Base-by-base conservation (phyloP, 176 grass and related monocot genomes). In the Alloteropsis semialata region DNA sequence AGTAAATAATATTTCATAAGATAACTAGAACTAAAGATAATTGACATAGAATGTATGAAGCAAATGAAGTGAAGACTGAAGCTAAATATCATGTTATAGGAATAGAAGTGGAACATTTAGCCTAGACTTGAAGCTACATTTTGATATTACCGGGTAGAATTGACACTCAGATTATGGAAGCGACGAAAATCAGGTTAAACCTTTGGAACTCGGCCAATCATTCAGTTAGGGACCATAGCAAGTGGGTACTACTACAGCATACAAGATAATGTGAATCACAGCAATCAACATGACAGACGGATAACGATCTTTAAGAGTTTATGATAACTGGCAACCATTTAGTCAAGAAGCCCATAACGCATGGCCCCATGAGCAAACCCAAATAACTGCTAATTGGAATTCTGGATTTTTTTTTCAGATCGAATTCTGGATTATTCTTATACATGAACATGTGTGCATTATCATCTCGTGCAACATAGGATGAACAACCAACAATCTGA, bases 1-100 rank as follows among this genome's bases (percentile, higher is more conserved):
- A 72, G 73, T 72, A 48, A 48, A 82, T 22, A 36, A 25, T 25
- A 72, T 84, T 88, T 33, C 38, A 83, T 50, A 19, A 61, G n/a
- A n/a, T n/a, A n/a, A n/a, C n/a, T n/a, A n/a, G n/a, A 42, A 51
- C 38, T 28, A 74, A 36, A 74, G 19, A 56, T 22, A 70, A 22
- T 14, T 17, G 2, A 27, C 51, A 58, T 6, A 29, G 46, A 5
- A 81, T 62, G 9, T 41, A 9, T 5, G 37, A 24, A 45, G 50
- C 29, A 66, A 38, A 88, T 28, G 19, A 60, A 62, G 24, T 54
- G 14, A 80, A 80, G 38, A 50, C 19, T 62, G 41, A 81, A 80
- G 59, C 67, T 61, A 80, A 62, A n/a, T 72, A 11, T 22, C 39
- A 49, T 22, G 24, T 57, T 75, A 46, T 37, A 42, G 48, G 66